Base-by-base conservation (phyloP, 164 flowering plant genomes). In the Cinnamomum chago region DNA sequence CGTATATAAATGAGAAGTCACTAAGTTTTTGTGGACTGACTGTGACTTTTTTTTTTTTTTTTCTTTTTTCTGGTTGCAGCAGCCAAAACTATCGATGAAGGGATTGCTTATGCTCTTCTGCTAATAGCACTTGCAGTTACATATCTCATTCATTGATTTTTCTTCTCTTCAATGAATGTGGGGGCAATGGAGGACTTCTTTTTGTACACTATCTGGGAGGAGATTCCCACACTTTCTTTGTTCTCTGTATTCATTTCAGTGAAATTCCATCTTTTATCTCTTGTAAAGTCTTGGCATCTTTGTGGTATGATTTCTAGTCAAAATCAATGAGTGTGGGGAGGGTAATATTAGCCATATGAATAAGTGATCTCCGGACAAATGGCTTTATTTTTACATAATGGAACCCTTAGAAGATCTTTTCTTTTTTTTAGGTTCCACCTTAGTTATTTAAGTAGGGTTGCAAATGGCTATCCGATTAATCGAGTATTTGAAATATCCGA, bases 61-160 rank as follows among this genome's bases (percentile, higher is more conserved):
- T 24, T 3, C 1, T 25, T 12, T 23, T 24, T 64, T 7, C 35
- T 30, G 35, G 35, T 24, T 64, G 67, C 67, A 64, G 67, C 27
- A 25, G 67, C 27, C 12, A 64, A 14, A 27, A 11, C 67, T 25
- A 64, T 64, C 28, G 30, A 64, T 64, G 28, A 64, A 64, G 67
- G 67, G 67, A 64, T 64, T 64, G 67, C 67, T 12, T 64, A 64
- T 64, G 67, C 24, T 14, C 30, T 64, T 64, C 67, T 64, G 28
- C 67, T 64, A 64, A 13, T 64, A 23, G 67, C 67, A 17, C 67
- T 64, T 10, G 67, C 67, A n/a, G 67, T 64, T 7, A 64, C 67
- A 12, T 64, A 64, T 64, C 33, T 64, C 28, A 25, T 24, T 25
- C 67, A 64, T 13, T 64, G 67, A 64, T 64, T 64, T 64, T 10